phyloP scores from a whole-genome alignment of 2,329 filamentous ascomycete species.

The Geosmithia putterillii region DNA sequence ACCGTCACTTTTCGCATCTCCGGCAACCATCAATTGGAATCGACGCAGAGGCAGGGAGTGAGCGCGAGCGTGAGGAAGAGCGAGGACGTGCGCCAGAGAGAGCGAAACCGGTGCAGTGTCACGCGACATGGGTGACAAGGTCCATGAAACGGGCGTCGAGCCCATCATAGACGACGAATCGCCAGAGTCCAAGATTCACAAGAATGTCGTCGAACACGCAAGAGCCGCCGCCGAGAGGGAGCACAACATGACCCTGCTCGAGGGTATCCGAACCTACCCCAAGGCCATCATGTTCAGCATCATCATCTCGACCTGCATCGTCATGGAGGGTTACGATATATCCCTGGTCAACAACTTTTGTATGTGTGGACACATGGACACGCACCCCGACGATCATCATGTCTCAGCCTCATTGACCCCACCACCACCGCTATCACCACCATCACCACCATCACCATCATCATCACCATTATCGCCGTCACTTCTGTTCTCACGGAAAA shows the following conservation, averaged over 20 bases:
- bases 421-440: not conserved
- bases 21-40: too few species aligned
- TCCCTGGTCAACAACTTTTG: slow-evolving; percentile 74
- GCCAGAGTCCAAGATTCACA: slow-evolving; percentile 12
- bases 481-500: not conserved
- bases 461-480: not conserved
- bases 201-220: slow-evolving; percentile 19
- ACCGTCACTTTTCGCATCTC: not conserved
- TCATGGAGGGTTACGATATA: slow-evolving; percentile 85
- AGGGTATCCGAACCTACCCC: slow-evolving; percentile 73
- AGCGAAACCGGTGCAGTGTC: not conserved
- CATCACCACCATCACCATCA: not conserved
- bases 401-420: not conserved
- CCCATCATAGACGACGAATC: slow-evolving; percentile 4
- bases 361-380: slow-evolving; percentile 10
- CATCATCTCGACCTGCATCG: slow-evolving; percentile 80
- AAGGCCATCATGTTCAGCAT: slow-evolving; percentile 78
- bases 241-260: slow-evolving; percentile 57
- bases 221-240: slow-evolving; percentile 44
- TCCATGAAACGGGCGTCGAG: not conserved
- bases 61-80: not conserved
- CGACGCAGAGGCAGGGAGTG: not conserved
- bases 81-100: not conserved
- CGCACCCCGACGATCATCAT: not conserved
- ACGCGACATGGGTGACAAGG: not conserved